phyloP scores from a whole-genome alignment of 768 basidiomycete genomes.

The Hebeloma cylindrosporum region DNA sequence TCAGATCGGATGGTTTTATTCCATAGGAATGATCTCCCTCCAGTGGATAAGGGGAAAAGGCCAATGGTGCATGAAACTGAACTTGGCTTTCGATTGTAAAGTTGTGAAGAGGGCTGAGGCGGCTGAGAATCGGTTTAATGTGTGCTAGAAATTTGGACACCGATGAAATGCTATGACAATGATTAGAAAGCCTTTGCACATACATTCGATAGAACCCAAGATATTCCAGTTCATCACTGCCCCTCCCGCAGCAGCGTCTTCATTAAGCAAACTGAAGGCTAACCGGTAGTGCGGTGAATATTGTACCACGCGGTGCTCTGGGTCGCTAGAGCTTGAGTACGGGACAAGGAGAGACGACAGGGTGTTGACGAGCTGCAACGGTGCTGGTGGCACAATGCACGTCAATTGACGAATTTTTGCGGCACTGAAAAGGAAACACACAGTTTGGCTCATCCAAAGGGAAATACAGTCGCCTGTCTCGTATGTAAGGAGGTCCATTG shows the following conservation, averaged over 20 bases:
- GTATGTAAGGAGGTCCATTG: conserved; percentile 14
- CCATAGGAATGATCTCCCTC: conserved; percentile 51
- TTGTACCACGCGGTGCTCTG: conserved; percentile 56
- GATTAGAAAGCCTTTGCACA: no score
- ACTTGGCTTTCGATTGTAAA: conserved; percentile 95
- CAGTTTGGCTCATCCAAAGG: conserved; percentile 24
- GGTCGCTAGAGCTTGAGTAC: conserved; percentile 42
- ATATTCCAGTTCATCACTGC: conserved; percentile 69
- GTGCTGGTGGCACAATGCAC: conserved; percentile 16
- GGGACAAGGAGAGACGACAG: conserved; percentile 39
- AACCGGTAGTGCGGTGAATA: conserved; percentile 83
- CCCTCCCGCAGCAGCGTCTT: conserved; percentile 72
- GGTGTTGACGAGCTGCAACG: conserved; percentile 29
- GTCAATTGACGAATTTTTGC: not conserved
- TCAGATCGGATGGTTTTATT: conserved; percentile 79
- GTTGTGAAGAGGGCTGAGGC: conserved; percentile 73
- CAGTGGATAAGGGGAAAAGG: conserved; percentile 61
- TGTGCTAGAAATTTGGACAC: conserved; percentile 59
- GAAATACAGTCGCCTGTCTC: conserved; percentile 30
- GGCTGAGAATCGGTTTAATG: conserved; percentile 61
- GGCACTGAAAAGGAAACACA: conserved; percentile 12
- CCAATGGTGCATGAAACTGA: conserved; percentile 86
- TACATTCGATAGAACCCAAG: not conserved
- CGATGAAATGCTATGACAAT: no score
- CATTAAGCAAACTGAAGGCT: conserved; percentile 91